Evolutionary conservation across 257 asterid genomes (phyloP).

Genomic region (Haberlea rhodopensis): DNA sequence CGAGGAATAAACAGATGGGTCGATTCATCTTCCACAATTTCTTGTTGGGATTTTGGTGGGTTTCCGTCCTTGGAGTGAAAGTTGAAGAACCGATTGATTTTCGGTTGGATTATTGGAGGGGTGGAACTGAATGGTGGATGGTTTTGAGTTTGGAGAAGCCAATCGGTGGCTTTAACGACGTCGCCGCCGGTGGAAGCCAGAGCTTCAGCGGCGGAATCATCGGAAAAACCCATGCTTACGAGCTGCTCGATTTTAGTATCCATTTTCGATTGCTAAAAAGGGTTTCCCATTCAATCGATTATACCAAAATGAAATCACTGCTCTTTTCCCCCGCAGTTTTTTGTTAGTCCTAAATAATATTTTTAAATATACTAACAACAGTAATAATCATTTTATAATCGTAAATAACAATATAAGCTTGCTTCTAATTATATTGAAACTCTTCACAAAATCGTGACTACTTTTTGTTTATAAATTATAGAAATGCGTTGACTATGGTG

Average conservation of each 20-base stretch:
- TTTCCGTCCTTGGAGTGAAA: constrained; percentile 28
- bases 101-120: constrained; percentile 33
- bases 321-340: too few species aligned
- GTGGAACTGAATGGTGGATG: constrained; percentile 25
- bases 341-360: too few species aligned
- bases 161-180: constrained; percentile 65
- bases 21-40: constrained; percentile 16
- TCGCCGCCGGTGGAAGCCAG: constrained; percentile 54
- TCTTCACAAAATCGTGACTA: too few species aligned
- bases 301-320: too few species aligned
- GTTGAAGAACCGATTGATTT: constrained; percentile 59
- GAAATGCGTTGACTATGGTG: too few species aligned
- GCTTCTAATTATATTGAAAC: too few species aligned
- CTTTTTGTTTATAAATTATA: too few species aligned
- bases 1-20: constrained; percentile 20
- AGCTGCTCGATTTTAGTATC: constrained; percentile 47
- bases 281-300: background rate
- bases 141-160: constrained; percentile 50
- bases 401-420: too few species aligned
- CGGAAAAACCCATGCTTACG: constrained; percentile 69
- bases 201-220: constrained; percentile 56
- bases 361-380: too few species aligned
- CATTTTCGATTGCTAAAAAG: too few species aligned
- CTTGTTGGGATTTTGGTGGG: constrained; percentile 15
- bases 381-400: too few species aligned